Conservation (phyloP, 257 asterid genomes). For the Solanum chmielewskii region DNA sequence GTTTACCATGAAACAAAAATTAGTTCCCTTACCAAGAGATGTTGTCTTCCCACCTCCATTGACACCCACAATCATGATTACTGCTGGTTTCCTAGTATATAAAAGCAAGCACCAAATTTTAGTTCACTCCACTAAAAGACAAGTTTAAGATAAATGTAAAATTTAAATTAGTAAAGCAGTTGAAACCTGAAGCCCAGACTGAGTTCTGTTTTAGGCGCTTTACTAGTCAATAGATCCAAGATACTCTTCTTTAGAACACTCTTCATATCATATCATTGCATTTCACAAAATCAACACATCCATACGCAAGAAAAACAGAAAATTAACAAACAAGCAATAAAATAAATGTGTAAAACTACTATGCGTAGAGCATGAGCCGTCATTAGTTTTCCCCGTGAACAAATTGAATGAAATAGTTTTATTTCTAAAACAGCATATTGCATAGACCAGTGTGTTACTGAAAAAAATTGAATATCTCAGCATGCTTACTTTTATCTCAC, state of each 20-base stretch:
- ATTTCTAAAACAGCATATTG: neutral
- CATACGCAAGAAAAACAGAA: neutral
- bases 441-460: neutral
- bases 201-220: slow-evolving; percentile 78
- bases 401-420: neutral
- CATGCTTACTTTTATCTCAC: slow-evolving; percentile 67
- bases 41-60: slow-evolving; percentile 99
- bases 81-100: slow-evolving; percentile 81
- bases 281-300: neutral
- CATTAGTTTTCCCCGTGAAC: neutral
- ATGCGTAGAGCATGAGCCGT: neutral
- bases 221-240: slow-evolving; percentile 64
- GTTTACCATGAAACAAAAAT: neutral
- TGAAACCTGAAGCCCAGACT: slow-evolving; percentile 78
- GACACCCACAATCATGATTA: slow-evolving; percentile 90
- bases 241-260: slow-evolving; percentile 73
- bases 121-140: neutral
- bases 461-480: neutral
- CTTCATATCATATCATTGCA: slow-evolving; percentile 22
- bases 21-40: slow-evolving; percentile 63
- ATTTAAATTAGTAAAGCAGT: neutral
- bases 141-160: neutral
- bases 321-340: neutral
- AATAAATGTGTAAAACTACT: neutral
- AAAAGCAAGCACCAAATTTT: slow-evolving; percentile 4